phyloP scores from a whole-genome alignment of 805 yeast genomes.

The Tetrapisispora namnaoensis region DNA sequence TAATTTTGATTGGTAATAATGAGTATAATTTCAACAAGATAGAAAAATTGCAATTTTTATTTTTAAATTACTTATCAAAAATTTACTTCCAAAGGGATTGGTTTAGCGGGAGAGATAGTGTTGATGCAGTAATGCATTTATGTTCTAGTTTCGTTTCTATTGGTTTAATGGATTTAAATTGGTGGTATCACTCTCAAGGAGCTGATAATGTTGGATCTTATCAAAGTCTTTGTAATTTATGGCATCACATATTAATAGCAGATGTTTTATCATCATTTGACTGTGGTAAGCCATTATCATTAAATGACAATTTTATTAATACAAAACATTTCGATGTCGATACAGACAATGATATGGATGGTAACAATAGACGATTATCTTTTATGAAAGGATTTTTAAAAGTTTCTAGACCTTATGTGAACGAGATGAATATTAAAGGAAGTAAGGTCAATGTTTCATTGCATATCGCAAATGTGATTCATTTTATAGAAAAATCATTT shows the following conservation, averaged over 20 bases:
- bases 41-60: conserved; percentile 24
- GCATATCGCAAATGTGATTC: conserved; percentile 7
- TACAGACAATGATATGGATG: neutral
- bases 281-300: conserved; percentile 20
- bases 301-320: conserved; percentile 13
- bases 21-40: conserved; percentile 17
- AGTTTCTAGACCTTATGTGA: conserved; percentile 9
- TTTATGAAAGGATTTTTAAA: conserved; percentile 9
- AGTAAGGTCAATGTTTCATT: conserved; percentile 5
- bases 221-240: conserved; percentile 6
- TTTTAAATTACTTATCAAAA: conserved; percentile 15
- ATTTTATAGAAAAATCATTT: conserved; percentile 11
- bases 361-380: conserved; percentile 3
- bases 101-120: conserved; percentile 19
- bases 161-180: conserved; percentile 18
- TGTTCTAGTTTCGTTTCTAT: conserved; percentile 14
- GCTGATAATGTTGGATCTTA: conserved; percentile 10
- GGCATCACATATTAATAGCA: conserved; percentile 19
- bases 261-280: conserved; percentile 23
- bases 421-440: conserved; percentile 8
- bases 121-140: conserved; percentile 13
- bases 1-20: conserved; percentile 13
- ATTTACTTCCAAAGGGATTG: conserved; percentile 9
- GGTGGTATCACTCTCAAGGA: conserved; percentile 13
- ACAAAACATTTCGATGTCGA: neutral